Evolutionary conservation across 2,329 filamentous ascomycete genomes (phyloP).

Genomic region (Penicillium frequentans): DNA sequence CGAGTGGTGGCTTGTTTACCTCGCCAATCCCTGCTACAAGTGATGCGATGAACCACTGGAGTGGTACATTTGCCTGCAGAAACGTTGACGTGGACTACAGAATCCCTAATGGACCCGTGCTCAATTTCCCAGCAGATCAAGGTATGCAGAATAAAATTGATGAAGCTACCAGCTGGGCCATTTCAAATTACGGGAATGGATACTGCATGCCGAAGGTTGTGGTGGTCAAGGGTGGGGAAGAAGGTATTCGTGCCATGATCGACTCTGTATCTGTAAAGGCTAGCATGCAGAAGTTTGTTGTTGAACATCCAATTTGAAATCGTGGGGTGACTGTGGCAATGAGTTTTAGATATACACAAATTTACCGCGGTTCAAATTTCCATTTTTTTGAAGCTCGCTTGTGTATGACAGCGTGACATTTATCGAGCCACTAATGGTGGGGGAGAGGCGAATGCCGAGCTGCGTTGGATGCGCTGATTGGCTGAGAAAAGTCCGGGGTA

Average conservation of each 20-base stretch:
- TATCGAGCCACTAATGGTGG: too few relatives aligned
- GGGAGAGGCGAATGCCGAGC: too few relatives aligned
- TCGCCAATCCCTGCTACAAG: neutral
- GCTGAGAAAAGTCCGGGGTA: neutral
- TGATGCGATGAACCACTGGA: neutral
- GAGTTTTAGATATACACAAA: too few relatives aligned
- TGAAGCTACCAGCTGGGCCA: neutral
- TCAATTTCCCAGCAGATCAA: neutral
- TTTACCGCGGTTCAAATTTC: too few relatives aligned
- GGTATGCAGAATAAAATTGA: neutral
- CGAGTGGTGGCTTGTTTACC: neutral
- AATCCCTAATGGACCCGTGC: neutral
- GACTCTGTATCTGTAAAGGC: neutral
- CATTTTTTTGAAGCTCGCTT: too few relatives aligned
- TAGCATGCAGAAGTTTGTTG: neutral
- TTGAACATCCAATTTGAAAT: neutral
- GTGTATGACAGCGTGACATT: too few relatives aligned
- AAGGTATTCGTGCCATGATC: neutral
- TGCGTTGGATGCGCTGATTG: neutral
- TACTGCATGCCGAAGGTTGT: neutral
- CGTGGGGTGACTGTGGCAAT: neutral
- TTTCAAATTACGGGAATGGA: neutral
- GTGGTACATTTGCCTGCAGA: neutral
- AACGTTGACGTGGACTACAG: neutral
- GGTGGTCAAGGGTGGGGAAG: neutral